phyloP scores from a whole-genome alignment of 192 early-diverging fungal genomes.

The Spinellus fusiger region DNA sequence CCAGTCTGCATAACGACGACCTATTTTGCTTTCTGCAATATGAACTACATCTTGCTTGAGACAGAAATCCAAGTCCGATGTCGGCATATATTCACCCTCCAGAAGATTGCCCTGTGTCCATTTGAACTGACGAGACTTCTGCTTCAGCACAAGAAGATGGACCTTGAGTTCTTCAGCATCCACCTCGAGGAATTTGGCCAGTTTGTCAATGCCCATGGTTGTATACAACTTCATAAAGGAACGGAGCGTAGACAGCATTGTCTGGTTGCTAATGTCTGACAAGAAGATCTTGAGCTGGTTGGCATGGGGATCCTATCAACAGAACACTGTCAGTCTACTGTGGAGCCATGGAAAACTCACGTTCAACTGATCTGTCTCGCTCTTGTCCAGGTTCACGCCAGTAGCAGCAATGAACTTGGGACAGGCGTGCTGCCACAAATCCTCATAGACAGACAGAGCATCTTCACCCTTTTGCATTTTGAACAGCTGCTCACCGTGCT shows the following conservation, averaged over 20 bases:
- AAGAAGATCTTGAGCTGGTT: conserved; percentile 87
- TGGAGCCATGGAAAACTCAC: background rate
- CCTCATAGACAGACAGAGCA: conserved; percentile 72
- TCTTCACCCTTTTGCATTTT: conserved; percentile 89
- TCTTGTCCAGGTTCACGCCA: conserved; percentile 76
- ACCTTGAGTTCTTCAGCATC: conserved; percentile 77
- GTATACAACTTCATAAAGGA: conserved; percentile 97
- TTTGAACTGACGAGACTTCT: conserved; percentile 85
- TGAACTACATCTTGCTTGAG: conserved; percentile 92
- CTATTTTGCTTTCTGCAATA: conserved; percentile 91
- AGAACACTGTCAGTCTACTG: conserved; percentile 16
- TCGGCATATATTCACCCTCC: conserved; percentile 74
- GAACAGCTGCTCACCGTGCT: conserved; percentile 86
- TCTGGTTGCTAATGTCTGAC: conserved; percentile 79
- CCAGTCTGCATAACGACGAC: conserved; percentile 90
- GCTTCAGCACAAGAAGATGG: conserved; percentile 90
- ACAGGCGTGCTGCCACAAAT: conserved; percentile 86
- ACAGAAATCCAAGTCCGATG: conserved; percentile 90
- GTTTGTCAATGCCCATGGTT: conserved; percentile 81
- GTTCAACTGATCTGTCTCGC: background rate
- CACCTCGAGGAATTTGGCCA: conserved; percentile 83
- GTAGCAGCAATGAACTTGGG: conserved; percentile 94
- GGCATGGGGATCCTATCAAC: conserved; percentile 54
- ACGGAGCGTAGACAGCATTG: conserved; percentile 78
- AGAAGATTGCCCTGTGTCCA: conserved; percentile 77